These are phyloP conservation scores for Cephalotrichum gorgonifer DNA, from an alignment of 2,329 filamentous ascomycete genomes.

Conservation along the genomic window DNA sequence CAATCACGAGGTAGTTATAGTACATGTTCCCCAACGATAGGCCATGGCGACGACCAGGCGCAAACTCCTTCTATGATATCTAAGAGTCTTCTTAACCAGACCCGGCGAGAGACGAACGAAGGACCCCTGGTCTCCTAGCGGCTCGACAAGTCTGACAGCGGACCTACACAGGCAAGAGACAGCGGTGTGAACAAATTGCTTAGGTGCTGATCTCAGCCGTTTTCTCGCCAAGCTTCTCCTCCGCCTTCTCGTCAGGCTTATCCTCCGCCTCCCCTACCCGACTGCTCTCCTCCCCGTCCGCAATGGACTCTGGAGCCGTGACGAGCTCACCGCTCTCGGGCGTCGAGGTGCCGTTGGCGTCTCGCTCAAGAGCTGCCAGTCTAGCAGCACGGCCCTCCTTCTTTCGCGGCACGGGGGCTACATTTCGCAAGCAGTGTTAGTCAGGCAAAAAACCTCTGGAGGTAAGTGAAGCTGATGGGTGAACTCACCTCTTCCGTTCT, in stretches of 20 bases:
- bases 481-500: conserved; percentile 73
- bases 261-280: not conserved
- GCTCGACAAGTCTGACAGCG: not conserved
- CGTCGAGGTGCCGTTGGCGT: not conserved
- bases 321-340: not conserved
- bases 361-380: conserved; percentile 32
- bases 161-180: too few species aligned
- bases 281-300: not conserved
- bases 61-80: not conserved
- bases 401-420: conserved; percentile 41
- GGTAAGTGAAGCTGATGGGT: not conserved
- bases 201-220: too few species aligned
- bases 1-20: not conserved
- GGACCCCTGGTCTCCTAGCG: not conserved
- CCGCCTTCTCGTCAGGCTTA: not conserved
- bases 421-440: conserved; percentile 10
- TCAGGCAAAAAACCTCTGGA: not conserved
- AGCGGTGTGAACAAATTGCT: too few species aligned
- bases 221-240: not conserved
- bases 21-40: not conserved
- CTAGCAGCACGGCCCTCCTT: conserved; percentile 45
- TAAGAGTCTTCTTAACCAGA: not conserved
- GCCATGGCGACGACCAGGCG: not conserved
- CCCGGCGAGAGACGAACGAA: not conserved
- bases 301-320: not conserved